A percentile compares a stretch with the other conserved stretches of the same genome.
phyloP scores from a whole-genome alignment of 495 filamentous ascomycete genomes.

The Xanthoparmelia taractica region DNA sequence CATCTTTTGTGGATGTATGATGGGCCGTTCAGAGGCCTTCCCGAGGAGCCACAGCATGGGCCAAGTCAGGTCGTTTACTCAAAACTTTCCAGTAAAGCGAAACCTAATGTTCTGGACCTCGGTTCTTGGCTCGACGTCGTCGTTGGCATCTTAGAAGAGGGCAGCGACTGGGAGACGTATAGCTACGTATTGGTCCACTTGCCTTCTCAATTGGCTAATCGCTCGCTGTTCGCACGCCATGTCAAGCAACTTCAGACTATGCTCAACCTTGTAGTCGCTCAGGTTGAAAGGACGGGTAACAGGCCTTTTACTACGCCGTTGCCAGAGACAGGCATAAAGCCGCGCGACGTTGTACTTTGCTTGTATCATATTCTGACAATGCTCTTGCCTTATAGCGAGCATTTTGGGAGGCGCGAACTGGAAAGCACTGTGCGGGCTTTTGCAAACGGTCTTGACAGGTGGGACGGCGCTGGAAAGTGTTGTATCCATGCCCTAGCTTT shows the following conservation, averaged over 20 bases:
- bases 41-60: slow-evolving; percentile 42
- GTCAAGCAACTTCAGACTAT: slow-evolving; percentile 66
- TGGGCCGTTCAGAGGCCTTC: slow-evolving; percentile 40
- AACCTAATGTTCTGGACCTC: slow-evolving; percentile 48
- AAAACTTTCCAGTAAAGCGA: slow-evolving; percentile 19
- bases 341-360: slow-evolving; percentile 79
- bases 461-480: slow-evolving; percentile 77
- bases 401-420: slow-evolving; percentile 76
- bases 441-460: slow-evolving; percentile 64
- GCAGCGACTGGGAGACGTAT: slow-evolving; percentile 88
- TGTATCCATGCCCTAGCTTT: slow-evolving; percentile 92
- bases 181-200: slow-evolving; percentile 82
- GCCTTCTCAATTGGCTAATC: slow-evolving; percentile 82
- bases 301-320: slow-evolving; percentile 64
- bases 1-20: slow-evolving; percentile 51
- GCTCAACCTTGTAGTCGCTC: slow-evolving; percentile 70
- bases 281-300: slow-evolving; percentile 49
- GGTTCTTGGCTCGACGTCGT: slow-evolving; percentile 69
- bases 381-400: slow-evolving; percentile 76
- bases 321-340: slow-evolving; percentile 63
- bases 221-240: slow-evolving; percentile 68
- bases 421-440: slow-evolving; percentile 85
- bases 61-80: slow-evolving; percentile 43
- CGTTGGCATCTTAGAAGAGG: slow-evolving; percentile 63
- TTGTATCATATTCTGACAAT: slow-evolving; percentile 78